These are phyloP conservation scores for Pseudocercospora macadamiae DNA, from an alignment of 2,329 filamentous ascomycete genomes.

Conservation along the genomic window DNA sequence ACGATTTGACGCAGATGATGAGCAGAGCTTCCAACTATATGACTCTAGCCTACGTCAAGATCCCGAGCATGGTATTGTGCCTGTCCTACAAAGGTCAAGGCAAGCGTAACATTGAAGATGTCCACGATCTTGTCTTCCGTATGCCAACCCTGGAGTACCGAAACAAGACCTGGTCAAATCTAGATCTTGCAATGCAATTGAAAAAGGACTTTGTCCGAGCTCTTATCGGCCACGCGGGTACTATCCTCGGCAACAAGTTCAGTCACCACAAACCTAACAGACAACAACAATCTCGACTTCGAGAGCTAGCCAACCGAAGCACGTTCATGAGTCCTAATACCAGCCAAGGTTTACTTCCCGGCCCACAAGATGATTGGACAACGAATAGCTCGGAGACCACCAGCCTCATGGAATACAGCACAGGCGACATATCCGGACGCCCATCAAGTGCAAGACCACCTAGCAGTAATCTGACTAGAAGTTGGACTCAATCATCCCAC, in stretches of 20 bases:
- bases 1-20: slow-evolving; percentile 97
- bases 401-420: slow-evolving; percentile 29
- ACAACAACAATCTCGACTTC: slow-evolving; percentile 75
- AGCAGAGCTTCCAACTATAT: slow-evolving; percentile 93
- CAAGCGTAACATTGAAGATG: slow-evolving; percentile 92
- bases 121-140: slow-evolving; percentile 96
- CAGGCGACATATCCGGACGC: slow-evolving; percentile 28
- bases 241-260: slow-evolving; percentile 97
- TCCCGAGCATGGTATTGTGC: slow-evolving; percentile 92
- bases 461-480: slow-evolving; percentile 34
- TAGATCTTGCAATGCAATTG: slow-evolving; percentile 87
- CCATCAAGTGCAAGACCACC: slow-evolving; percentile 34
- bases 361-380: slow-evolving; percentile 24
- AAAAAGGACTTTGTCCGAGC: slow-evolving; percentile 95
- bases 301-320: slow-evolving; percentile 80
- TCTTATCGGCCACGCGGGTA: slow-evolving; percentile 90
- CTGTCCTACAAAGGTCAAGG: slow-evolving; percentile 96
- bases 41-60: slow-evolving; percentile 93
- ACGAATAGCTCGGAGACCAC: slow-evolving; percentile 30
- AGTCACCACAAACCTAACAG: slow-evolving; percentile 81
- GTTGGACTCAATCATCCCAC: slow-evolving; percentile 25
- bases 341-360: slow-evolving; percentile 14
- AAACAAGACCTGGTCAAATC: slow-evolving; percentile 99
- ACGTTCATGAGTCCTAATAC: slow-evolving; percentile 55
- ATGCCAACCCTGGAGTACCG: slow-evolving; percentile 92